A percentile compares a stretch with the other conserved stretches of the same genome.
Evolutionary conservation across 2,329 filamentous ascomycete species (phyloP).

Genomic region (Capronia coronata): DNA sequence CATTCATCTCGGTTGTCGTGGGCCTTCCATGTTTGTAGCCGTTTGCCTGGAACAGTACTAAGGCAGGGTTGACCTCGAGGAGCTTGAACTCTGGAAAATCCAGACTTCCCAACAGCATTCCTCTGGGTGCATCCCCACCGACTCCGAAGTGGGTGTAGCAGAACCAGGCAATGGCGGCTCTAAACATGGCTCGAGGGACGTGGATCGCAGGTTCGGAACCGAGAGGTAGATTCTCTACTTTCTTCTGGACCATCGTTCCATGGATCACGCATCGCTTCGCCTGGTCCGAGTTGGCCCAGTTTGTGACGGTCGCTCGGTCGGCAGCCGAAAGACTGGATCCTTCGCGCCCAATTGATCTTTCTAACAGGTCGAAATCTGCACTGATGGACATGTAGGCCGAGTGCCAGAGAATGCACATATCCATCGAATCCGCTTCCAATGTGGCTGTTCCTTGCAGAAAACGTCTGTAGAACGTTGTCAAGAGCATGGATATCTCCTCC

Average conservation of each 20-base stretch:
- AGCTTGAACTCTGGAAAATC: conserved; percentile 30
- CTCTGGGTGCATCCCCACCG: conserved; percentile 9
- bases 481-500: conserved; percentile 14
- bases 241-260: conserved; percentile 26
- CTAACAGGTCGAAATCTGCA: conserved; percentile 30
- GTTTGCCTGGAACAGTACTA: conserved; percentile 23
- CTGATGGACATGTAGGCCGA: conserved; percentile 30
- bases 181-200: conserved; percentile 28
- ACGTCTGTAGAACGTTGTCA: conserved; percentile 24
- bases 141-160: conserved; percentile 26
- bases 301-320: conserved; percentile 14
- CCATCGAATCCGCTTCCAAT: conserved; percentile 22
- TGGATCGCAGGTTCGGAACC: conserved; percentile 29
- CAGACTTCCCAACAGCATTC: conserved; percentile 14
- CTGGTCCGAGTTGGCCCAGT: conserved; percentile 28
- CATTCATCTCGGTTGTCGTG: conserved; percentile 26
- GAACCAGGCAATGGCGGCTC: conserved; percentile 27
- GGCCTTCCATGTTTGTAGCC: conserved; percentile 24
- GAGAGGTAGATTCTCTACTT: conserved; percentile 25
- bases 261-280: conserved; percentile 28
- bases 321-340: conserved; percentile 24
- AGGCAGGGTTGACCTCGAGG: conserved; percentile 22
- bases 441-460: conserved; percentile 23
- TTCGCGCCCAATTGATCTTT: conserved; percentile 30
- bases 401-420: conserved; percentile 31